Evolutionary conservation across 106 monocot genomes (phyloP).

Genomic region (Dioscorea dumetorum): DNA sequence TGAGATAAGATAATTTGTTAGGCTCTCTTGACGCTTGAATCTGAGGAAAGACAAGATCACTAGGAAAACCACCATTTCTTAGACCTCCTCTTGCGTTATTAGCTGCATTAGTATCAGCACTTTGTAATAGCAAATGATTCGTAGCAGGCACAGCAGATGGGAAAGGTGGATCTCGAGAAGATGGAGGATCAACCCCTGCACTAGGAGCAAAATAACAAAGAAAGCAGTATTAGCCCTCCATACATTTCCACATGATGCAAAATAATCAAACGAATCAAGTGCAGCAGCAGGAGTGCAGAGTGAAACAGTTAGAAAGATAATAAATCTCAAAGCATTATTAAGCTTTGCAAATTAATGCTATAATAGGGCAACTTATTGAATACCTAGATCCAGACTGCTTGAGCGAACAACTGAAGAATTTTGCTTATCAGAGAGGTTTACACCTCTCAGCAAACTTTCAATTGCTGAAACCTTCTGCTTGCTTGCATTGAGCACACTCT

Average conservation of each 20-base stretch:
- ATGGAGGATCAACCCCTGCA: conserved; percentile 94
- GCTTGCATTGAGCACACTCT: conserved; percentile 83
- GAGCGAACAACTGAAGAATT: conserved; percentile 49
- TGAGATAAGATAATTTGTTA: conserved; percentile 34
- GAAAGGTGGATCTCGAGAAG: conserved; percentile 79
- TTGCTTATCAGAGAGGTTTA: conserved; percentile 59
- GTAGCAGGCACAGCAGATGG: conserved; percentile 56
- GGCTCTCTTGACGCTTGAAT: conserved; percentile 41
- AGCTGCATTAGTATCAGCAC: conserved; percentile 37
- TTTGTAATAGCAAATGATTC: conserved; percentile 38
- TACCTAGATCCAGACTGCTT: conserved; percentile 98
- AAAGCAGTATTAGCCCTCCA: conserved; percentile 11
- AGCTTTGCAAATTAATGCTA: background rate
- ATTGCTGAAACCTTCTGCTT: conserved; percentile 98
- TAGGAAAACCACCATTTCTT: conserved; percentile 59
- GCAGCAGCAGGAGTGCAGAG: too few relatives aligned
- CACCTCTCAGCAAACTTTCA: conserved; percentile 92
- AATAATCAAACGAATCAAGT: too few relatives aligned
- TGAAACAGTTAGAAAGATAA: too few relatives aligned
- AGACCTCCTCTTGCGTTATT: conserved; percentile 23
- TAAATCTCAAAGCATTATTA: background rate
- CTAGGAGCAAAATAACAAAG: conserved; percentile 48
- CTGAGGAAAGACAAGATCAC: conserved; percentile 33
- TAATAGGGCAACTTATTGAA: conserved; percentile 14
- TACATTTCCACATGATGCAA: too few relatives aligned